Conservation (phyloP, 2,329 filamentous ascomycete species). For the Cordyceps cicadae region DNA sequence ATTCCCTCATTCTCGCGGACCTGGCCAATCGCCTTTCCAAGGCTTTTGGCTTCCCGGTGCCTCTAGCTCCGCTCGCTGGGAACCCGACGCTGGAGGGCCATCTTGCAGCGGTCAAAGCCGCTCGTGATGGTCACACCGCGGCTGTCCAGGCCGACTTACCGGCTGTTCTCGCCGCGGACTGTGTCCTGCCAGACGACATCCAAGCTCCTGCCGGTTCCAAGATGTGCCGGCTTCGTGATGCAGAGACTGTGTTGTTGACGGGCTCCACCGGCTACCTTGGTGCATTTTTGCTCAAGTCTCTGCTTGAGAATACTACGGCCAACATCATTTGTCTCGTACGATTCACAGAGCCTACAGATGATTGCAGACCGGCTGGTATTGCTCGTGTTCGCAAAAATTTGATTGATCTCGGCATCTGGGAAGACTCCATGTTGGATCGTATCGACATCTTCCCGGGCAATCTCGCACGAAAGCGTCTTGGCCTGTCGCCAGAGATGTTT, state of each 20-base stretch:
- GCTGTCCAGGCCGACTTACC: constrained; percentile 70
- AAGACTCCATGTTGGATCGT: constrained; percentile 67
- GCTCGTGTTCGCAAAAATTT: constrained; percentile 67
- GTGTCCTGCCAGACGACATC: constrained; percentile 62
- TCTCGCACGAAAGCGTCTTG: constrained; percentile 58
- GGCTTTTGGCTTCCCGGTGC: constrained; percentile 64
- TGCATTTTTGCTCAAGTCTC: constrained; percentile 61
- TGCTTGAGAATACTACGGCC: constrained; percentile 60
- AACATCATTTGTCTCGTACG: constrained; percentile 66
- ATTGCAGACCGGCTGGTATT: constrained; percentile 58
- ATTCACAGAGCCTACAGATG: constrained; percentile 57
- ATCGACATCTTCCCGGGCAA: constrained; percentile 70
- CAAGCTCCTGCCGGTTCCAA: constrained; percentile 40
- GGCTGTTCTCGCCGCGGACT: constrained; percentile 58
- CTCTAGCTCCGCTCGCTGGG: constrained; percentile 62
- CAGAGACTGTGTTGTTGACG: constrained; percentile 62
- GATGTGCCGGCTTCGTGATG: constrained; percentile 53
- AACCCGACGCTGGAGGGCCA: constrained; percentile 66
- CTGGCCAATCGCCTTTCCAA: constrained; percentile 62
- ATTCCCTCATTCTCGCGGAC: constrained; percentile 70
- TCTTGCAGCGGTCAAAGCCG: constrained; percentile 59
- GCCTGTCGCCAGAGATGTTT: constrained; percentile 57
- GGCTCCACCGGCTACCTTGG: constrained; percentile 71
- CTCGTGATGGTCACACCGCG: constrained; percentile 64
- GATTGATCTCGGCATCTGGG: constrained; percentile 71